These are phyloP conservation scores for Melampsora larici-populina DNA, from an alignment of 1,284 basidiomycete species.

Conservation along the genomic window DNA sequence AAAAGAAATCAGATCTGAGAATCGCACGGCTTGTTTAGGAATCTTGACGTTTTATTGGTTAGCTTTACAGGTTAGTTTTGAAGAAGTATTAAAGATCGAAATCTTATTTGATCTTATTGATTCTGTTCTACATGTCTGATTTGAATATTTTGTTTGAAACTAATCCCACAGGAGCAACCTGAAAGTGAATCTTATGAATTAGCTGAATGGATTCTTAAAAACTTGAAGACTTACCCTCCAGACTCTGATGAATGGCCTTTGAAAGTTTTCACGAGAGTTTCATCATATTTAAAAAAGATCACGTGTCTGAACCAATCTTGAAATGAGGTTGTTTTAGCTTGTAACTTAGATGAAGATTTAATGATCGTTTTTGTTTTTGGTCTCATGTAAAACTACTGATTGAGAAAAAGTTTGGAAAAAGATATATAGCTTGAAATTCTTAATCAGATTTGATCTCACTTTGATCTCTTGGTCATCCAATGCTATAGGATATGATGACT, in stretches of 20 bases:
- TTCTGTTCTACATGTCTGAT: background rate
- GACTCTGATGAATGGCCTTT: background rate
- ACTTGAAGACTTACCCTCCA: background rate
- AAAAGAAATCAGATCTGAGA: background rate
- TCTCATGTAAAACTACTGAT: no score
- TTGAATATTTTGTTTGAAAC: background rate
- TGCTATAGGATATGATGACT: no score
- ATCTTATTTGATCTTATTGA: background rate
- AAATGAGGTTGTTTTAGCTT: no score
- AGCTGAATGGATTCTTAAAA: background rate
- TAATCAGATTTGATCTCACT: no score
- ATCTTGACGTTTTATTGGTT: conserved; percentile 22
- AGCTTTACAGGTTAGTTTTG: conserved; percentile 17
- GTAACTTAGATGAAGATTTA: no score
- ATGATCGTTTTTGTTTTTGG: no score
- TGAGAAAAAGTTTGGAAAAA: no score
- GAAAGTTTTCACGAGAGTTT: background rate
- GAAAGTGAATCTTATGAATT: background rate
- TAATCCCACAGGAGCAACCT: background rate
- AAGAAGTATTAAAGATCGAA: background rate
- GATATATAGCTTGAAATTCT: no score
- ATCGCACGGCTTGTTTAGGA: background rate
- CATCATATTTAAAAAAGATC: background rate
- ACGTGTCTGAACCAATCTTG: no score
- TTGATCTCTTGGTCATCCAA: no score